These are phyloP conservation scores for Chlamydomonas reinhardtii DNA, from an alignment of 163 green algal genomes.

Conservation along the genomic window DNA sequence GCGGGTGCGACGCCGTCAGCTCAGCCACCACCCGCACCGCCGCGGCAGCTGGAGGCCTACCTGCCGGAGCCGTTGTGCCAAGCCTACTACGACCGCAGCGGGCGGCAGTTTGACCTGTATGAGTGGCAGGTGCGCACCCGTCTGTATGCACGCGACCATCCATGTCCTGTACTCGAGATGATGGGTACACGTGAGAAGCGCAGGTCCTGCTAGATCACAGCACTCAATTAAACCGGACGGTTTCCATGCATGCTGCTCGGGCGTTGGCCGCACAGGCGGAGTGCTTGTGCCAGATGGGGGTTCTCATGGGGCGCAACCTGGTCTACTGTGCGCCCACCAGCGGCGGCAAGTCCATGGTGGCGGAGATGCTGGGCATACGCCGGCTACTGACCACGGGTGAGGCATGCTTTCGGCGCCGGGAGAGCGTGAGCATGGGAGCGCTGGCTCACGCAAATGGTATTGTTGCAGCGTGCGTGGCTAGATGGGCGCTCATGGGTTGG, in stretches of 20 bases:
- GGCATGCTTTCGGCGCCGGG: neutral
- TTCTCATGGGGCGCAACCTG: slow-evolving; percentile 87
- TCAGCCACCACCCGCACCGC: slow-evolving; percentile 11
- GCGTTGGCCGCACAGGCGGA: slow-evolving; percentile 71
- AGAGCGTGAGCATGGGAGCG: no score
- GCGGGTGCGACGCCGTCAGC: slow-evolving; percentile 5
- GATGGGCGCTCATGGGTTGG: no score
- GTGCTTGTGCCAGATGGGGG: slow-evolving; percentile 70
- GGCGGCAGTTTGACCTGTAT: slow-evolving; percentile 66
- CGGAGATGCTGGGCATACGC: slow-evolving; percentile 91
- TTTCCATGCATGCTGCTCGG: no score
- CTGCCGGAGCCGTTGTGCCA: slow-evolving; percentile 66
- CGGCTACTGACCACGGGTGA: slow-evolving; percentile 72
- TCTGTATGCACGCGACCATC: no score
- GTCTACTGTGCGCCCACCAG: slow-evolving; percentile 95
- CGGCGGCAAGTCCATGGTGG: slow-evolving; percentile 96
- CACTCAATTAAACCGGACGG: no score
- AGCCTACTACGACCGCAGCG: slow-evolving; percentile 60
- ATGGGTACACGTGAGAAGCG: no score
- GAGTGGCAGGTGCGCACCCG: slow-evolving; percentile 71
- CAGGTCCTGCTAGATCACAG: no score
- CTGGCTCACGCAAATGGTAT: no score
- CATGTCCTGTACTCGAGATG: no score
- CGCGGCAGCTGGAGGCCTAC: slow-evolving; percentile 67
- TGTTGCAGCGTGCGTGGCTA: no score